Evolutionary conservation across 352 stramenopile genomes (phyloP), one percentile per base, ranked within the genome.

Genomic region (Phytophthora podocarpi): DNA sequence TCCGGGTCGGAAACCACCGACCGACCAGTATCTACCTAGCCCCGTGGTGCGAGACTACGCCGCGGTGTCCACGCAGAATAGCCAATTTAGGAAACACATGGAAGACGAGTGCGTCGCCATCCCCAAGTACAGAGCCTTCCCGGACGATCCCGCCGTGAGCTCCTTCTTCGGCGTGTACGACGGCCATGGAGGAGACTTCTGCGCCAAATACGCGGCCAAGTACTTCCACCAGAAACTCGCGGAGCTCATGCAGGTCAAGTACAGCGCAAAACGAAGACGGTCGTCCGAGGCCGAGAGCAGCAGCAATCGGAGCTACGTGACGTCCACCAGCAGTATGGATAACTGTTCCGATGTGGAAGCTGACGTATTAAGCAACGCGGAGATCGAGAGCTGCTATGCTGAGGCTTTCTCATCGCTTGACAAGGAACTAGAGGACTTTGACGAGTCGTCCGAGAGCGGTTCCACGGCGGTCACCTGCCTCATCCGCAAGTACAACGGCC

Each of bases 101-200:
- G 86, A 95, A 55, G 86, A 95, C 67, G 83, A 89, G 51, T 91
- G 82, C 66, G 82, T 93, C 10, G 80, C 80, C 23, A 87, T 91
- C 55, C 81, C 80, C 21, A 79, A 81, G 50, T 89, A 85, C 51
- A 72, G 59, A 43, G 76, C 70, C n/a, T 87, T 89, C 28, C 57
- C 71, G 30, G 71, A 74, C 31, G 82, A 91, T 48, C 73, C 76
- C 1, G 81, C 79, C n/a, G 70, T 79, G 42, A 86, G 74, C 56
- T 87, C 68, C 40, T 93, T 95, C 70, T 95, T 93, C 60, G 86
- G 74, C 18, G 82, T 95, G 3, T 95, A 90, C 34, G 86, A 95
- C 58, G 86, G 86, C 27, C 86, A 95, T 51, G 86, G 85, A 40
- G 82, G 86, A 11, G 80, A 74, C 45, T 92, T 93, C 57, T 91